Evolutionary conservation across 2,329 filamentous ascomycete species (phyloP), one percentile per base, ranked within the genome.

Genomic region (Fusarium burgessii): DNA sequence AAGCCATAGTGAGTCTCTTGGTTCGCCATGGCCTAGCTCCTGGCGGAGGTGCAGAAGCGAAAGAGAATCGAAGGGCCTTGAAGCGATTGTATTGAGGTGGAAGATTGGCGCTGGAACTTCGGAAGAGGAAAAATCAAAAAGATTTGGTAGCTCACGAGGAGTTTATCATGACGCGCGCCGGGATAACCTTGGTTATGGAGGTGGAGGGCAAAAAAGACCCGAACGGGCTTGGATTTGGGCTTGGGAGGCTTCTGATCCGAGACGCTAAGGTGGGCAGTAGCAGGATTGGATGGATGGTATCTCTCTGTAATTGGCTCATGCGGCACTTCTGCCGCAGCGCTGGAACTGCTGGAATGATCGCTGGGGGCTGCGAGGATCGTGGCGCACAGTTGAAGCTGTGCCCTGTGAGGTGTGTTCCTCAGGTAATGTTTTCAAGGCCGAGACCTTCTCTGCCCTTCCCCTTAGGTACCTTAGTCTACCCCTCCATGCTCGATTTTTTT

Each of bases 1-100:
- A 84, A 84, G 75, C 78, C 83, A 79, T 85, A 82, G 68, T 83
- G 80, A 73, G 81, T 79, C 74, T 84, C 82, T 66, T 79, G 76
- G 64, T 83, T 81, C 74, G 81, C 80, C 82, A 84, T 84, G 78
- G 78, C 80, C 73, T 64, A 71, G 73, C 74, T 73, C 68, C 74
- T 71, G 74, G 71, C 67, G 60, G 54, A 70, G 62, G 51, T 64
- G 72, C 74, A 76, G 72, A 74, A 71, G 65, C 72, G 65, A 58
- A 71, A 68, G 61, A 62, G 50, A 46, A 52, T 67, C 56, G 35
- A 51, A 58, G 54, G 62, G 45, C 57, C 46, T 59, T 58, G 56
- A 58, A 66, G 66, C 64, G 74, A 66, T 70, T 65, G 64, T 43
- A 71, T 66, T 66, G 62, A 47, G 42, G 47, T 45, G 43, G 40